Conservation (phyloP, 106 monocot genomes). For the Alisma plantagoaquatica region DNA sequence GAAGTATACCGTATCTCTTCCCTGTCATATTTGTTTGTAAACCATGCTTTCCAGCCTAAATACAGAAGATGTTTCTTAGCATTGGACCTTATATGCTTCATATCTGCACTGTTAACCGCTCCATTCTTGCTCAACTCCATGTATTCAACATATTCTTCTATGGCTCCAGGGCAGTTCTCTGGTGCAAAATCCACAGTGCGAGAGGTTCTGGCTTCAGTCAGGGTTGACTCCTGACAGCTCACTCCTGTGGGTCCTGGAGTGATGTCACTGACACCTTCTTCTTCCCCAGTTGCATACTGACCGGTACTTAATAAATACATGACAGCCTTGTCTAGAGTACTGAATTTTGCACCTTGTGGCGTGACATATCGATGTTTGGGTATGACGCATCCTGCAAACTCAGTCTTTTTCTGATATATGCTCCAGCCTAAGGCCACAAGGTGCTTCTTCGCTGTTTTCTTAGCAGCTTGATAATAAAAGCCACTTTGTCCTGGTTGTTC, state of each 20-base stretch:
- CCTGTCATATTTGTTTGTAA: constrained; percentile 6
- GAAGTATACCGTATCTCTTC: constrained; percentile 30
- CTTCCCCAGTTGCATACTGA: no score
- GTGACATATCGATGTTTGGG: constrained; percentile 22
- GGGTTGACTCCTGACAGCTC: no score
- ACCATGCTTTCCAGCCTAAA: constrained; percentile 40
- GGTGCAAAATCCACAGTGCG: neutral
- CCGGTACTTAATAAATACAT: no score
- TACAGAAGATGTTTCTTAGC: constrained; percentile 34
- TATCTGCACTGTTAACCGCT: neutral
- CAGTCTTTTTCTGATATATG: constrained; percentile 17
- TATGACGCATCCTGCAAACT: neutral
- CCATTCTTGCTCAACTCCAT: constrained; percentile 5
- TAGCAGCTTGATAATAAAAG: neutral
- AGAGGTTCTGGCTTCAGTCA: no score
- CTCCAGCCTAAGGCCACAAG: constrained; percentile 46
- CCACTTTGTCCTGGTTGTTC: neutral
- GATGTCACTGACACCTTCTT: no score
- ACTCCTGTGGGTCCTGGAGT: no score
- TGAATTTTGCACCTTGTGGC: constrained; percentile 19
- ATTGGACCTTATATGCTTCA: constrained; percentile 18
- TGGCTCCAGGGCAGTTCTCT: constrained; percentile 5
- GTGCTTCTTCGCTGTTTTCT: constrained; percentile 23
- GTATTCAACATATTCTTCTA: constrained; percentile 7
- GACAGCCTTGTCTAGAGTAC: constrained; percentile 24